Percentiles rank a stretch among this genome's conserved stretches.
Conservation (phyloP, 257 asterid species). For the Rauvolfia tetraphylla region DNA sequence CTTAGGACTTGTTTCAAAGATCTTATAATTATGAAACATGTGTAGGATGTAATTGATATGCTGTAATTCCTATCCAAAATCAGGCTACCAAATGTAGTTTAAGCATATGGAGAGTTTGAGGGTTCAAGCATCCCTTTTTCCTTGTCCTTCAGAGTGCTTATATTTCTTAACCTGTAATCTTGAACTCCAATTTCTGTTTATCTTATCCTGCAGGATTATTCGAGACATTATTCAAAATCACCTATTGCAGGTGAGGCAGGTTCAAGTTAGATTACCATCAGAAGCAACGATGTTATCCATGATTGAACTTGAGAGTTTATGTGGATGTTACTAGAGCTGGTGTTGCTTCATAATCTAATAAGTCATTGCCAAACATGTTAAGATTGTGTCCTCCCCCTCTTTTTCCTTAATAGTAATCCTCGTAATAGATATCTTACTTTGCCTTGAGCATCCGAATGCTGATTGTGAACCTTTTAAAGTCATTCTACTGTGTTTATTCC, state of each 20-base stretch:
- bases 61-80: neutral
- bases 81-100: neutral
- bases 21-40: neutral
- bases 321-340: neutral
- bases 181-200: neutral
- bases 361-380: neutral
- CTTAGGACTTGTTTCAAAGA: neutral
- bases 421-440: neutral
- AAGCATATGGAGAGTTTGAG: neutral
- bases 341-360: neutral
- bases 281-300: neutral
- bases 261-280: neutral
- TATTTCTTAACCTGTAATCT: neutral
- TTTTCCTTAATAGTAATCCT: neutral
- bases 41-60: neutral
- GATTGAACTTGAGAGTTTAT: neutral
- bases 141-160: neutral
- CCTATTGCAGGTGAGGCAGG: constrained; percentile 69
- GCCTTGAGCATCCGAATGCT: neutral
- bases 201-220: constrained; percentile 59
- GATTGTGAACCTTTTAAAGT: constrained; percentile 3
- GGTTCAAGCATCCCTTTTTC: neutral
- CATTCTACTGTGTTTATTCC: neutral
- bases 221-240: constrained; percentile 95
- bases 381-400: neutral